Percentiles rank a stretch among this genome's conserved stretches.
These are phyloP conservation scores for Termitomyces sp. DNA, from an alignment of 768 basidiomycete species.

Conservation along the genomic window DNA sequence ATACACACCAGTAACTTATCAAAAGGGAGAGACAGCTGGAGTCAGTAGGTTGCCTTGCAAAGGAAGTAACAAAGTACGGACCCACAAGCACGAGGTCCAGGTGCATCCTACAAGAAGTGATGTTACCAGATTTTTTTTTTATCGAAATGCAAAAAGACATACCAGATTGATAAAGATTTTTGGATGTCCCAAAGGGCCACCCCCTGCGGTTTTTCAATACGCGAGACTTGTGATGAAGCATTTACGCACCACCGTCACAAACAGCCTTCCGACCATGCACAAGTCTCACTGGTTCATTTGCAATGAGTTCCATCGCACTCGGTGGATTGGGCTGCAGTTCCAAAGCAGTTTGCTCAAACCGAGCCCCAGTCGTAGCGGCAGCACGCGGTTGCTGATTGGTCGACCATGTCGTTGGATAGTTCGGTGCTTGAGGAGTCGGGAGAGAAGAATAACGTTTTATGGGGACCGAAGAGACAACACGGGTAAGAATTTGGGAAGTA, in stretches of 20 bases:
- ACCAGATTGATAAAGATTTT: conserved; percentile 96
- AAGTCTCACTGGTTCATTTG: conserved; percentile 78
- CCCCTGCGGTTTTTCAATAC: conserved; percentile 61
- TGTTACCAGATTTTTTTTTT: neutral
- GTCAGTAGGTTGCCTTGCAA: conserved; percentile 8
- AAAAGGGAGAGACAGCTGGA: conserved; percentile 12
- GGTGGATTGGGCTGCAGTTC: conserved; percentile 84
- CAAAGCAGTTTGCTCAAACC: conserved; percentile 91
- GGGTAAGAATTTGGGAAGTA: conserved; percentile 22
- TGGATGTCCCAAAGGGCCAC: conserved; percentile 93
- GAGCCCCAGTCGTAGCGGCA: conserved; percentile 53
- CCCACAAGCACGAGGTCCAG: conserved; percentile 86
- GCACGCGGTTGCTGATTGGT: conserved; percentile 74
- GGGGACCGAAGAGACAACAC: conserved; percentile 25
- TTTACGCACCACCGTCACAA: conserved; percentile 88
- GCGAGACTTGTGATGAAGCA: neutral
- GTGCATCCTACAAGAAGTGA: conserved; percentile 60
- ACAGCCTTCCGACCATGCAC: conserved; percentile 80
- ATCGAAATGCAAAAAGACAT: conserved; percentile 21
- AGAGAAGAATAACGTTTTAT: conserved; percentile 25
- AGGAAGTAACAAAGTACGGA: conserved; percentile 37
- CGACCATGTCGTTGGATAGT: conserved; percentile 81
- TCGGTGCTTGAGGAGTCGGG: conserved; percentile 70
- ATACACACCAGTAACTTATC: conserved; percentile 33
- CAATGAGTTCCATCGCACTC: conserved; percentile 88